Evolutionary conservation across 164 flowering plant genomes (phyloP).

Genomic region (Cinnamomum micranthum): DNA sequence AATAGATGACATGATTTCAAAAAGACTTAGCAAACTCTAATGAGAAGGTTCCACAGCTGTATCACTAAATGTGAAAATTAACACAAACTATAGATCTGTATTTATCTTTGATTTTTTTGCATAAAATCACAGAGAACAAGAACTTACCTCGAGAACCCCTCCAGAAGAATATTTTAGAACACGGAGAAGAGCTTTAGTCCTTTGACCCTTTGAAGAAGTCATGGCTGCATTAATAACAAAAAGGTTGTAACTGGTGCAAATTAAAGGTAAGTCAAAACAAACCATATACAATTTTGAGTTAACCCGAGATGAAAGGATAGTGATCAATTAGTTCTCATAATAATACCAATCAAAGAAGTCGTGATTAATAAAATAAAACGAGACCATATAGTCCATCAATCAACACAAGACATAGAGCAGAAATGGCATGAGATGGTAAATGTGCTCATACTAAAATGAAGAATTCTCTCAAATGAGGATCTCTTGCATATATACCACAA

Average conservation of each 20-base stretch:
- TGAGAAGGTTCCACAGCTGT: not conserved
- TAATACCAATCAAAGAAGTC: too few relatives aligned
- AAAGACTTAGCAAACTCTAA: too few relatives aligned
- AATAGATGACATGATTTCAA: too few relatives aligned
- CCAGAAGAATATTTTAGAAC: constrained; percentile 91
- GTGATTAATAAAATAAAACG: too few relatives aligned
- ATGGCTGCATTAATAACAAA: constrained; percentile 52
- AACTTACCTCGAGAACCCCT: constrained; percentile 87
- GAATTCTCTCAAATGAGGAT: too few relatives aligned
- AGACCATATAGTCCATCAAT: not conserved
- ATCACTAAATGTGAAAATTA: not conserved
- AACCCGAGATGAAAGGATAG: not conserved
- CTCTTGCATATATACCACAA: too few relatives aligned
- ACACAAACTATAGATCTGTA: not conserved
- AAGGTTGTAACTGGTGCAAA: constrained; percentile 5
- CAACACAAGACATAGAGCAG: not conserved
- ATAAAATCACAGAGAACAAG: not conserved
- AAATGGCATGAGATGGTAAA: too few relatives aligned
- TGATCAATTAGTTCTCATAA: not conserved
- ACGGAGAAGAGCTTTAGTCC: constrained; percentile 75
- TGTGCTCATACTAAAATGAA: too few relatives aligned
- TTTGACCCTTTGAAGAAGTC: constrained; percentile 51
- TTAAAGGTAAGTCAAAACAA: not conserved
- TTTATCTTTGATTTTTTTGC: not conserved
- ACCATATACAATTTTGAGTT: not conserved